Evolutionary conservation across 768 basidiomycete species (phyloP).

Genomic region (Infundibulicybe gibba): DNA sequence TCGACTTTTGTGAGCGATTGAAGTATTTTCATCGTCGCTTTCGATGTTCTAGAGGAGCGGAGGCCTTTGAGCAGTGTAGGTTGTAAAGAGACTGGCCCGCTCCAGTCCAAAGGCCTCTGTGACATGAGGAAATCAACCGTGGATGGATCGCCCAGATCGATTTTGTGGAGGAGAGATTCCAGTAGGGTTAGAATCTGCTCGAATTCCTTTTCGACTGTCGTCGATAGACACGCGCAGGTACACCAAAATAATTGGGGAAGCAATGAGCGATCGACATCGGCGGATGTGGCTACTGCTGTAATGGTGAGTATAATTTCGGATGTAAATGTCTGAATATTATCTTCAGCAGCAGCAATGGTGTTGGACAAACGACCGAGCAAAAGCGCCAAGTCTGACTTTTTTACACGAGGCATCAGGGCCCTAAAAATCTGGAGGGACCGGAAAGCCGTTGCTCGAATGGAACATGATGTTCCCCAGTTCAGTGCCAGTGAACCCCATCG

Average conservation of each 20-base stretch:
- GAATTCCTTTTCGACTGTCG: slow-evolving; percentile 82
- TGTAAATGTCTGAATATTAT: slow-evolving; percentile 78
- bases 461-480: slow-evolving; percentile 83
- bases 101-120: slow-evolving; percentile 72
- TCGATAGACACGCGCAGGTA: slow-evolving; percentile 74
- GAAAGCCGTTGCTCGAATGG: slow-evolving; percentile 81
- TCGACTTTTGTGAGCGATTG: slow-evolving; percentile 56
- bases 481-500: slow-evolving; percentile 81
- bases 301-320: slow-evolving; percentile 80
- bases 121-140: slow-evolving; percentile 66
- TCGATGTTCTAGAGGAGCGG: slow-evolving; percentile 70
- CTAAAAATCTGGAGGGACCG: slow-evolving; percentile 90
- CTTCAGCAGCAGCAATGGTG: slow-evolving; percentile 73
- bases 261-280: slow-evolving; percentile 55
- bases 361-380: slow-evolving; percentile 82
- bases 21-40: slow-evolving; percentile 65
- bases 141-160: slow-evolving; percentile 69
- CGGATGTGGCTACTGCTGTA: slow-evolving; percentile 51
- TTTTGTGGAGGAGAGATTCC: slow-evolving; percentile 56
- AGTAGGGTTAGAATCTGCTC: slow-evolving; percentile 61
- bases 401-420: slow-evolving; percentile 68
- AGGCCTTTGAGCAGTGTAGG: slow-evolving; percentile 71
- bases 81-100: slow-evolving; percentile 60
- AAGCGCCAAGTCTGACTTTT: slow-evolving; percentile 68
- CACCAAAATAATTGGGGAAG: slow-evolving; percentile 90